Base-by-base conservation (phyloP, 306 rosid species). In the Acacia melanoxylon region DNA sequence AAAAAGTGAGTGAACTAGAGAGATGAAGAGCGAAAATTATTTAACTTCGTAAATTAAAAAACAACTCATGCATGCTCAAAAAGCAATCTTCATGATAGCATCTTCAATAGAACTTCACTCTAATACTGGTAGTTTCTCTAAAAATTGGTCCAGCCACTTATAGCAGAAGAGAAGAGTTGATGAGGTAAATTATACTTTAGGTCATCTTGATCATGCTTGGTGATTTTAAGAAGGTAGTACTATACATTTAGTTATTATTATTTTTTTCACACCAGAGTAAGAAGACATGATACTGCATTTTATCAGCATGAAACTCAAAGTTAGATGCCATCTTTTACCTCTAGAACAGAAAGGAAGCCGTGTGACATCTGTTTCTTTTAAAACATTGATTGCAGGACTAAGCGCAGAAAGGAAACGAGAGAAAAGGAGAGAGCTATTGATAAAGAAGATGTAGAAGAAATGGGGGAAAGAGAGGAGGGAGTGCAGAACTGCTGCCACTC, bases 101-200 rank as follows among this genome's bases (percentile, higher is more conserved):
- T 22, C 22, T 79, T 54, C 6, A 8, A 69, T 7, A 40, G 29
- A 79, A 79, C 31, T 54, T 42, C 33, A 44, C 62, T 29, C 24
- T 5, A 72, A 33, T 22, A 14, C 65, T 69, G 10, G 65, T 13
- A 46, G 67, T 61, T 66, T 44, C 77, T 56, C 22, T 58, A 27
- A 37, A 45, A 7, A 80, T 27, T 59, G 59, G n/a, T 72, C 62
- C 44, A 31, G 83, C 78, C n/a, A 72, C 40, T 37, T 37, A 6
- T 6, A 5, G 41, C 8, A 37, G 41, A 37, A 37, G 41, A 37
- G 41, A 37, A 37, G 41, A 37, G 8, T 37, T 37, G 8, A 37
- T 37, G 40, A 37, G 41, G 41, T 37, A 6, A 37, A 37, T 37
- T 37, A 37, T 37, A 37, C 41, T 37, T 37, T 37, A 6, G 1